Evolutionary conservation across 1,284 basidiomycete genomes (phyloP), one percentile per base, ranked within the genome.

Genomic region (Sphaerobolus stellatus): DNA sequence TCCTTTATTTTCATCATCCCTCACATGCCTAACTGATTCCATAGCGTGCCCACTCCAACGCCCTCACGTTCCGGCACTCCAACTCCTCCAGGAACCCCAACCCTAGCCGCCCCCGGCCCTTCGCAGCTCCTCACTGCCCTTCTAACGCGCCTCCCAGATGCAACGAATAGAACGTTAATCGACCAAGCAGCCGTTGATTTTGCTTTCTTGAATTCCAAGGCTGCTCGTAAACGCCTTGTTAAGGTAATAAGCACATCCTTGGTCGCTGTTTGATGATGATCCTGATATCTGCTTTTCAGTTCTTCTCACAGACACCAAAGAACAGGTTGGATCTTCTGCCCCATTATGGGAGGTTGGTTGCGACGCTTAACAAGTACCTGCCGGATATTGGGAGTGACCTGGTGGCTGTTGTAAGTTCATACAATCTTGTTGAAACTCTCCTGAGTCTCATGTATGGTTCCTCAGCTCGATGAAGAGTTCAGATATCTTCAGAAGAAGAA

Each of bases 171-270:
- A n/a, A 82, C 85, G 4, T 74, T 94, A 64, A 92, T 99, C 54
- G 97, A 99, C 68, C 92, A 95, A 68, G 88, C 90, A 18, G 94
- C 95, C 0, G 84, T 98, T 33, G 96, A 99, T 61, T 98, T 99
- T 69, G 93, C 94, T 0, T 94, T 95, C 66, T 75, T 98, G 56
- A 98, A 98, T 67, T 95, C 92, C 41, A 98, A 98, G 70, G 93
- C 94, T 11, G 92, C 94, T 2, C 79, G 97, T 58, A 95, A 94
- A 66, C 78, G 95, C 48, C 79, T 98, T 25, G 79, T 93, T 62
- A 94, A 87, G 78, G 92, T 92, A 61, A 27, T n/a, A n/a, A n/a
- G n/a, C n/a, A n/a, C n/a, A 75, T 63, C 29, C 47, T 28, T 20
- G 34, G 48, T 47, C 24, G n/a, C 14, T 50, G 47, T 33, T 25